Percentiles rank a stretch among this genome's conserved stretches.
Conservation (phyloP, 495 filamentous ascomycete genomes). For the Neurospora sp. region DNA sequence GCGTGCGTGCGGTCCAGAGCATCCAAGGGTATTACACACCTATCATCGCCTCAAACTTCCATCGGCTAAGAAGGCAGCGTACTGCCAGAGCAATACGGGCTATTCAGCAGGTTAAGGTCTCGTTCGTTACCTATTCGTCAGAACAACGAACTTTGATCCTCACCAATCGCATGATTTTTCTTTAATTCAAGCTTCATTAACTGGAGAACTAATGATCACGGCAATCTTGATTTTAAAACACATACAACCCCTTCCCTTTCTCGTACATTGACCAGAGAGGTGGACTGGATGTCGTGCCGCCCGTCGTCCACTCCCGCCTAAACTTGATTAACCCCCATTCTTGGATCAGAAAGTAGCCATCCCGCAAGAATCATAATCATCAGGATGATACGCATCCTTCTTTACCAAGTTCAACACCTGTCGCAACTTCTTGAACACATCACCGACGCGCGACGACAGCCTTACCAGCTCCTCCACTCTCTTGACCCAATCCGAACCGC, state of each 20-base stretch:
- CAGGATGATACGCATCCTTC: background rate
- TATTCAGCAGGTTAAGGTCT: too few relatives aligned
- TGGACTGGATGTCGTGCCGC: background rate
- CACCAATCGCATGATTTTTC: background rate
- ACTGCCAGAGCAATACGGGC: too few relatives aligned
- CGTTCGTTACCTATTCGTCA: background rate
- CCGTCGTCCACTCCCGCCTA: background rate
- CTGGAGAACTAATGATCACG: background rate
- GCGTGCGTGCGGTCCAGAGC: too few relatives aligned
- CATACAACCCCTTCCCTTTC: background rate
- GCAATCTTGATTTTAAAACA: background rate
- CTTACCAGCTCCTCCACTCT: background rate
- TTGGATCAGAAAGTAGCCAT: background rate
- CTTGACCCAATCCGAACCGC: background rate
- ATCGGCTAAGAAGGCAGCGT: too few relatives aligned
- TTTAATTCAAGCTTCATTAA: background rate
- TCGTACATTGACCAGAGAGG: background rate
- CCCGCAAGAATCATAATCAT: background rate
- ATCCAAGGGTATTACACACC: too few relatives aligned
- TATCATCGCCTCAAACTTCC: too few relatives aligned
- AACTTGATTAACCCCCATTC: background rate
- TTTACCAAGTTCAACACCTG: background rate
- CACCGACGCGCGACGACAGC: background rate
- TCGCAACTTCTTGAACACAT: background rate
- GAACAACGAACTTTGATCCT: background rate